Percentiles rank a stretch among this genome's conserved stretches.
These are phyloP conservation scores for Artemisia annua DNA, from an alignment of 129 eudicot genomes.

Conservation along the genomic window DNA sequence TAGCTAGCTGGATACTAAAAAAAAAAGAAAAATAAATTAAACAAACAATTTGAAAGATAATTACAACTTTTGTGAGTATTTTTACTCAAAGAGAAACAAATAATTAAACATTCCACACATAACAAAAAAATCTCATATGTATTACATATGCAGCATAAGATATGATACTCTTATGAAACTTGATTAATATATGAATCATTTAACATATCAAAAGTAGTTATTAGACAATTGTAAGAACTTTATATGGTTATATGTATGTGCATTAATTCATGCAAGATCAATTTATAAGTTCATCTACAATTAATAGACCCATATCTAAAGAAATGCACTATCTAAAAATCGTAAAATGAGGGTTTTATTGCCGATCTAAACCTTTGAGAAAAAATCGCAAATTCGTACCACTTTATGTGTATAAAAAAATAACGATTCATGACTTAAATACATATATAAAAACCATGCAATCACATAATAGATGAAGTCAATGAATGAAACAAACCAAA, in stretches of 20 bases:
- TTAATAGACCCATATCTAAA: neutral
- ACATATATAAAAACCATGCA: constrained; percentile 4
- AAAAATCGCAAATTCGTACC: too few relatives aligned
- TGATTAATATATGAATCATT: neutral
- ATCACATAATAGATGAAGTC: constrained; percentile 8
- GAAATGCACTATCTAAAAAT: neutral
- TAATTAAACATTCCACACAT: neutral
- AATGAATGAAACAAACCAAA: constrained; percentile 3
- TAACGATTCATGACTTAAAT: neutral
- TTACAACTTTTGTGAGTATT: neutral
- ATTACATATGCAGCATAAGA: neutral
- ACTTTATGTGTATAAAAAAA: neutral
- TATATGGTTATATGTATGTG: neutral
- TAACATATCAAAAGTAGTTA: neutral
- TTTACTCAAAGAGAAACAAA: neutral
- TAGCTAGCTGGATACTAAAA: constrained; percentile 2
- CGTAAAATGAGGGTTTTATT: too few relatives aligned
- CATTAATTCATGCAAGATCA: neutral
- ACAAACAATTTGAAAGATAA: neutral
- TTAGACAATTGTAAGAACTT: neutral
- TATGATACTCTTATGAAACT: neutral
- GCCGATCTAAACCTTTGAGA: too few relatives aligned
- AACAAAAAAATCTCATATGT: neutral
- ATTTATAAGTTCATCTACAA: neutral
- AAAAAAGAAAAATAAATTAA: neutral